A percentile compares a stretch with the other conserved stretches of the same genome.
phyloP scores from a whole-genome alignment of 352 stramenopile genomes.

The Phytopythium oedochilum region DNA sequence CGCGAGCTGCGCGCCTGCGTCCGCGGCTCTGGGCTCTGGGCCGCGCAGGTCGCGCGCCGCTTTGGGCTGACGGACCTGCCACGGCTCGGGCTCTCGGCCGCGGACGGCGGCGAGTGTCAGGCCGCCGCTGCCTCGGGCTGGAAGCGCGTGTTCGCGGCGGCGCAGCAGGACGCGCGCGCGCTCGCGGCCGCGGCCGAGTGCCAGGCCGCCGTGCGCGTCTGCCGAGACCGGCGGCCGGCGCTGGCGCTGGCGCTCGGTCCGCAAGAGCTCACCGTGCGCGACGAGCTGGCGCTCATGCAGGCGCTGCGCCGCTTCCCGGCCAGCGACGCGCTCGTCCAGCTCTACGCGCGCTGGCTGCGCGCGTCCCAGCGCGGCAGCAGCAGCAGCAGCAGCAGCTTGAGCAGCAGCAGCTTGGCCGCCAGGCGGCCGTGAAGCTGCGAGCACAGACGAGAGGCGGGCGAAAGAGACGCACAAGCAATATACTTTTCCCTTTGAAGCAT shows the following conservation, averaged over 20 bases:
- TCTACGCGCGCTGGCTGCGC: constrained; percentile 51
- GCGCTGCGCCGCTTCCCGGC: constrained; percentile 42
- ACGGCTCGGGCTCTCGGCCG: constrained; percentile 10
- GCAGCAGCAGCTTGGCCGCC: no score
- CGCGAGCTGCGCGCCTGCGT: constrained; percentile 29
- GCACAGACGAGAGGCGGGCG: neutral
- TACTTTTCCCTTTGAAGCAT: constrained; percentile 7
- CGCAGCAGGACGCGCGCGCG: constrained; percentile 27
- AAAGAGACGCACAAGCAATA: constrained; percentile 4
- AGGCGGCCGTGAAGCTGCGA: no score
- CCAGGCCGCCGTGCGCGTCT: constrained; percentile 31
- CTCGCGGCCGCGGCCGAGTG: constrained; percentile 22
- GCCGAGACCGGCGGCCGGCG: constrained; percentile 12
- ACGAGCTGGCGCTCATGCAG: constrained; percentile 64
- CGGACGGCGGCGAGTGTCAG: no score
- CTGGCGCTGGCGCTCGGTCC: constrained; percentile 18
- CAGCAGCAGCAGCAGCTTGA: no score
- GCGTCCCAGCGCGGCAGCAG: neutral
- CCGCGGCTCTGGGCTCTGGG: constrained; percentile 29
- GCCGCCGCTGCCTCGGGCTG: constrained; percentile 17
- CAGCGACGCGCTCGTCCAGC: constrained; percentile 33
- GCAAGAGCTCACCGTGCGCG: constrained; percentile 31
- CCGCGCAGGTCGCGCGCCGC: constrained; percentile 24
- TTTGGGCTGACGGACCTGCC: constrained; percentile 34
- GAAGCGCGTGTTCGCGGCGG: constrained; percentile 38